These are phyloP conservation scores for Sphenostylis stenocarpa DNA, from an alignment of 306 rosid species.

Conservation along the genomic window DNA sequence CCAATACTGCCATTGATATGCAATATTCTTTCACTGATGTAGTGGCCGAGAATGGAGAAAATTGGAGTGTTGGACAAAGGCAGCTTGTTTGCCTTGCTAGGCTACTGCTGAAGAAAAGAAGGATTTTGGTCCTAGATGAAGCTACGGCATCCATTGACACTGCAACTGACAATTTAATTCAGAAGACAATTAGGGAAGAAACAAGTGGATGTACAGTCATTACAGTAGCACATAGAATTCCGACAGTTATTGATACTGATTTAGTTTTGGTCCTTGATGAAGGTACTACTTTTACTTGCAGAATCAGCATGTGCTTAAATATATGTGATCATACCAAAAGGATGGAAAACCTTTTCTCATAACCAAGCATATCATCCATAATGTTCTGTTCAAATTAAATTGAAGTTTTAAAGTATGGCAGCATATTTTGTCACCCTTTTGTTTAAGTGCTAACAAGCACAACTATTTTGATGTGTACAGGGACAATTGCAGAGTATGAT, in stretches of 20 bases:
- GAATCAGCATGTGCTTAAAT: neutral
- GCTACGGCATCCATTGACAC: slow-evolving; percentile 95
- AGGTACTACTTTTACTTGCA: slow-evolving; percentile 51
- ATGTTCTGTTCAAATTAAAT: neutral
- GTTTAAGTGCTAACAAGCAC: slow-evolving; percentile 4
- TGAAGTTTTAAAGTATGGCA: neutral
- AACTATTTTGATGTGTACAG: slow-evolving; percentile 43
- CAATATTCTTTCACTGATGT: slow-evolving; percentile 23
- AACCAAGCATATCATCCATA: neutral
- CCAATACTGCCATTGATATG: neutral
- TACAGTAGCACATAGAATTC: slow-evolving; percentile 86
- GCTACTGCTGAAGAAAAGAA: slow-evolving; percentile 71
- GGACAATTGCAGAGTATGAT: slow-evolving; percentile 70
- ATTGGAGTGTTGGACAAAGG: slow-evolving; percentile 97
- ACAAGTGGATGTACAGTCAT: slow-evolving; percentile 79
- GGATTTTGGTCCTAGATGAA: slow-evolving; percentile 81
- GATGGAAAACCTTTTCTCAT: neutral
- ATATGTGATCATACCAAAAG: neutral
- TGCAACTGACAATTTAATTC: slow-evolving; percentile 76
- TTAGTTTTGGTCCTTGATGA: slow-evolving; percentile 77
- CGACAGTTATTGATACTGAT: slow-evolving; percentile 84
- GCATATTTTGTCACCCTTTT: neutral
- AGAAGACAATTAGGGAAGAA: slow-evolving; percentile 71
- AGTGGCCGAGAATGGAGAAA: slow-evolving; percentile 94
- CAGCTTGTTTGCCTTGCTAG: slow-evolving; percentile 94